Conservation (phyloP, 169 alveolate genomes). For the Blepharisma undulans region DNA sequence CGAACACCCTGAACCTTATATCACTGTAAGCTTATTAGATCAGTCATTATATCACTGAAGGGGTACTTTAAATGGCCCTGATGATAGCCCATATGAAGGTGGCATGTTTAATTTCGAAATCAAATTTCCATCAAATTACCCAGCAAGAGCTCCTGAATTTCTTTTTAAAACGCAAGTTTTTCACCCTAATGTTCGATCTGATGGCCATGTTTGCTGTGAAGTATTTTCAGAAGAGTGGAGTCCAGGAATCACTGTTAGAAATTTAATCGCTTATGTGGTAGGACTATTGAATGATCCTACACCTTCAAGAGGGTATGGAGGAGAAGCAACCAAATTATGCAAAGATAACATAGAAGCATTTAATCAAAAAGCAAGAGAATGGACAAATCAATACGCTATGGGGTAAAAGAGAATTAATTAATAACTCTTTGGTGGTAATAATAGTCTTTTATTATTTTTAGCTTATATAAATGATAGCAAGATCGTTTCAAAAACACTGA, state of each 20-base stretch:
- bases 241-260: not conserved
- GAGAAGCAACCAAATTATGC: not conserved
- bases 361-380: not conserved
- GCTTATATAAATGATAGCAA: no score
- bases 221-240: not conserved
- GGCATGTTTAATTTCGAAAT: conserved; percentile 68
- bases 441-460: no score
- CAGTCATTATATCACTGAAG: conserved; percentile 94
- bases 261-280: not conserved
- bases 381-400: not conserved
- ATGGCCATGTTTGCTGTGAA: conserved; percentile 91
- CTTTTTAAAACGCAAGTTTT: conserved; percentile 49
- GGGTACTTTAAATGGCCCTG: conserved; percentile 96
- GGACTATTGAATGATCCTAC: not conserved
- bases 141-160: conserved; percentile 53
- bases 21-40: conserved; percentile 96
- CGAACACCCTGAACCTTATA: not conserved
- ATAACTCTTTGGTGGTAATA: no score
- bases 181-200: conserved; percentile 83
- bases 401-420: no score
- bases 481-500: no score
- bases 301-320: not conserved
- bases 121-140: conserved; percentile 87
- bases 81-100: conserved; percentile 82
- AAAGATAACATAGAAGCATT: not conserved